Conservation (phyloP, 108 stramenopile species). For the Cyclotella sp. region DNA sequence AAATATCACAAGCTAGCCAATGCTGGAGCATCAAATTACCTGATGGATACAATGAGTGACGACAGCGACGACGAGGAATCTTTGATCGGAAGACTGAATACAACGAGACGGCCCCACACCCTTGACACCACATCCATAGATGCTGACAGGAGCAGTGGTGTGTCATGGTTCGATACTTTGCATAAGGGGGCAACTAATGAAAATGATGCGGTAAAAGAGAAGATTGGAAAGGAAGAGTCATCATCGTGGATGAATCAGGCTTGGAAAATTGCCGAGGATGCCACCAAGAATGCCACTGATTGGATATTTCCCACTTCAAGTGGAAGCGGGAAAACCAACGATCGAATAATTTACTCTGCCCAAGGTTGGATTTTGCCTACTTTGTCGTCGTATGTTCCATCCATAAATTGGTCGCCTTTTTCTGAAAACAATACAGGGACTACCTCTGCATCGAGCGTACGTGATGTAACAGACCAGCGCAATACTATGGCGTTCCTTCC, state of each 20-base stretch:
- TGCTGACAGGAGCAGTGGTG: background rate
- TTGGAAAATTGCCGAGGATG: slow-evolving; percentile 14
- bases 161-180: slow-evolving; percentile 2
- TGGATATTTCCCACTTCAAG: slow-evolving; percentile 19
- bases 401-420: slow-evolving; percentile 11
- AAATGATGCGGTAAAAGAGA: background rate
- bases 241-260: slow-evolving; percentile 34
- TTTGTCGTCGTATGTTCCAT: slow-evolving; percentile 1
- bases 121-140: slow-evolving; percentile 2
- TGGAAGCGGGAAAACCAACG: background rate
- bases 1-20: slow-evolving; percentile 18
- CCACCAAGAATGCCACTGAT: slow-evolving; percentile 16
- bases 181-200: background rate
- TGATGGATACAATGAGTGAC: slow-evolving; percentile 15
- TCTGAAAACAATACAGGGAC: background rate
- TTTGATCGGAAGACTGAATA: background rate
- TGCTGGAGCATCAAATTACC: slow-evolving; percentile 6
- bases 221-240: background rate
- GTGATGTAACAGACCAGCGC: background rate
- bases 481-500: slow-evolving; percentile 23
- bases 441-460: background rate
- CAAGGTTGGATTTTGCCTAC: background rate
- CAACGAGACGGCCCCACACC: background rate
- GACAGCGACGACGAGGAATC: slow-evolving; percentile 13
- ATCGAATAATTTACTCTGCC: background rate